These are phyloP conservation scores for Trypanosoma scelopori DNA, from an alignment of 208 protist genomes.

Conservation along the genomic window DNA sequence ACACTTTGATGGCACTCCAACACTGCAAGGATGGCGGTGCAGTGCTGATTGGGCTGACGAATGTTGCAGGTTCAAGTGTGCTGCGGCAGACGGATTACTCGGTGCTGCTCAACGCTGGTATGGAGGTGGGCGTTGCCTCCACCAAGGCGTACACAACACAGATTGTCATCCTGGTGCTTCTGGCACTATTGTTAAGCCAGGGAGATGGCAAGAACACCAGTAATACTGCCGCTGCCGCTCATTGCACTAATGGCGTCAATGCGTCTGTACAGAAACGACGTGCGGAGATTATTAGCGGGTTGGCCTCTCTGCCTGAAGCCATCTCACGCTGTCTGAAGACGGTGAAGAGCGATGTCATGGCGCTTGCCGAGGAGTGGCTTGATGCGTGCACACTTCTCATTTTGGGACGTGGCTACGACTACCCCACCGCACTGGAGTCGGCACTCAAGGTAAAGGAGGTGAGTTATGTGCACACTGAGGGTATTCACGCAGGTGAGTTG, in stretches of 20 bases:
- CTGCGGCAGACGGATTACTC: slow-evolving; percentile 84
- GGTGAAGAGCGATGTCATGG: slow-evolving; percentile 51
- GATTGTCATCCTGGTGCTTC: slow-evolving; percentile 86
- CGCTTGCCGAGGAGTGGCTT: slow-evolving; percentile 66
- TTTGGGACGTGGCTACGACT: slow-evolving; percentile 92
- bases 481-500: slow-evolving; percentile 94
- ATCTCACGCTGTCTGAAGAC: slow-evolving; percentile 66
- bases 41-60: slow-evolving; percentile 91
- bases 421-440: slow-evolving; percentile 92
- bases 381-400: slow-evolving; percentile 69
- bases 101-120: slow-evolving; percentile 90
- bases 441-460: slow-evolving; percentile 98
- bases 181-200: slow-evolving; percentile 85
- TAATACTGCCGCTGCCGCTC: background rate
- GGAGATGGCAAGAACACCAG: slow-evolving; percentile 23
- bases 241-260: background rate
- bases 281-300: slow-evolving; percentile 60
- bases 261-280: slow-evolving; percentile 43
- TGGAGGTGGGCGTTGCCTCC: slow-evolving; percentile 95
- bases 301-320: slow-evolving; percentile 53
- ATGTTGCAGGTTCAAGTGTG: slow-evolving; percentile 93
- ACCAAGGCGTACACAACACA: slow-evolving; percentile 98
- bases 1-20: slow-evolving; percentile 89
- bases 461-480: slow-evolving; percentile 97
- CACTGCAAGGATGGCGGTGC: slow-evolving; percentile 77